Evolutionary conservation across 1,139 yeast genomes (phyloP).

Genomic region (Pichiaceae sp.): DNA sequence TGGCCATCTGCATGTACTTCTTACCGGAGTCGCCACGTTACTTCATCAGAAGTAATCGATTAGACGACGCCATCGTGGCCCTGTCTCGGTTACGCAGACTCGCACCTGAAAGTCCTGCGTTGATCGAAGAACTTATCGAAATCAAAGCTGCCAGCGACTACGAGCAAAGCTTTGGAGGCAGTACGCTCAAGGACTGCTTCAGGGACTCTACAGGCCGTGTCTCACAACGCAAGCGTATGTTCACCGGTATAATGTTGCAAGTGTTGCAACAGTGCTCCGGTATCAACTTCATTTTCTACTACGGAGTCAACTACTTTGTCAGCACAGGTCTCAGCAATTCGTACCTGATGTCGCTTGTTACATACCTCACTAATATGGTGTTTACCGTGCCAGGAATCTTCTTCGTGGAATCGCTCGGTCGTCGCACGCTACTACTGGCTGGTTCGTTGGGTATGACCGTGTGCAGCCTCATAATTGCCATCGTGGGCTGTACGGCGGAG

Average conservation of each 20-base stretch:
- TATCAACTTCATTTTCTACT: constrained; percentile 70
- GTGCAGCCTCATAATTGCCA: constrained; percentile 56
- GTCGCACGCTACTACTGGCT: constrained; percentile 48
- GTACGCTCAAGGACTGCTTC: constrained; percentile 54
- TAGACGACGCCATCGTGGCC: constrained; percentile 47
- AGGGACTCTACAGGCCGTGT: constrained; percentile 57
- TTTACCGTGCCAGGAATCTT: constrained; percentile 67
- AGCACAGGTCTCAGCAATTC: constrained; percentile 52
- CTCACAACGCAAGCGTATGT: constrained; percentile 53
- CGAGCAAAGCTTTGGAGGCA: constrained; percentile 55
- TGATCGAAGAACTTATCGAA: constrained; percentile 69
- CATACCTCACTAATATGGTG: constrained; percentile 64
- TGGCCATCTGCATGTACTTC: constrained; percentile 56
- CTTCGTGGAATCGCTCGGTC: constrained; percentile 59
- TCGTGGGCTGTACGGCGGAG: constrained; percentile 48
- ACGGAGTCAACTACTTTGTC: constrained; percentile 67
- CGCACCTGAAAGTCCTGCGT: constrained; percentile 46
- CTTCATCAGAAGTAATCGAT: constrained; percentile 53
- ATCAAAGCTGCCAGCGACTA: constrained; percentile 73
- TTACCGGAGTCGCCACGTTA: constrained; percentile 73
- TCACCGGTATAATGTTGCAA: constrained; percentile 63
- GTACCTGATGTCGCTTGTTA: constrained; percentile 58
- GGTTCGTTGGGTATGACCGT: constrained; percentile 64
- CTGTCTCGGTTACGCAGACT: constrained; percentile 25
- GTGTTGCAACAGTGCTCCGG: constrained; percentile 73